These are phyloP conservation scores for Acacia melanoxylon DNA, from an alignment of 306 rosid genomes.

Conservation along the genomic window DNA sequence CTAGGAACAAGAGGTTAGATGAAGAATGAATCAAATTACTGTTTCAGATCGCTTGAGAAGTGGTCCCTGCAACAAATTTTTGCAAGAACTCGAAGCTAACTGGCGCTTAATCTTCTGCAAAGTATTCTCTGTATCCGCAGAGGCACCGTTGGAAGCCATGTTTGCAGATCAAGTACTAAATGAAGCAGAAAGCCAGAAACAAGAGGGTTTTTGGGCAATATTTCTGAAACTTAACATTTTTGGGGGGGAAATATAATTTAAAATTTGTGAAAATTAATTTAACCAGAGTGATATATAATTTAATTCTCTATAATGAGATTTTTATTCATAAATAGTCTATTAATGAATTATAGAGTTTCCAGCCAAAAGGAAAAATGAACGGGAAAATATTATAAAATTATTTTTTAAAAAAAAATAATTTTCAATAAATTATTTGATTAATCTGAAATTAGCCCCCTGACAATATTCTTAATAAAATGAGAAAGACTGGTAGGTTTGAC, in stretches of 20 bases:
- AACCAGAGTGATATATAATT: too few relatives aligned
- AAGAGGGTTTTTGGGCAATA: conserved; percentile 33
- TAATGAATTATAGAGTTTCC: too few relatives aligned
- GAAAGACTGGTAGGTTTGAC: too few relatives aligned
- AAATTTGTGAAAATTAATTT: not conserved
- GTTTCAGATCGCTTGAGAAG: conserved; percentile 99
- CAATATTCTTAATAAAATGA: too few relatives aligned
- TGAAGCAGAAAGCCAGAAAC: conserved; percentile 9
- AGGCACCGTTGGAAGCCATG: conserved; percentile 76
- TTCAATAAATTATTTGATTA: too few relatives aligned
- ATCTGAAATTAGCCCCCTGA: too few relatives aligned
- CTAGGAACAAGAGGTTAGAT: not conserved
- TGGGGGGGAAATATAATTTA: not conserved
- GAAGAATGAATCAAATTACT: conserved; percentile 44
- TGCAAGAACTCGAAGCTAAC: conserved; percentile 86
- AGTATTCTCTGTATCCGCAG: conserved; percentile 74
- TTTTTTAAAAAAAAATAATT: too few relatives aligned
- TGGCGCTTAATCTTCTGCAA: conserved; percentile 99
- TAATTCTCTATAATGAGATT: too few relatives aligned
- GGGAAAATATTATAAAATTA: too few relatives aligned
- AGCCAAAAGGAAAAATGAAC: too few relatives aligned
- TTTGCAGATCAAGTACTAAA: conserved; percentile 37
- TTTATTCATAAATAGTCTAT: too few relatives aligned
- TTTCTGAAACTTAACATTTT: not conserved
- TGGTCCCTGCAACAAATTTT: conserved; percentile 90